Base-by-base conservation (phyloP, 805 yeast species). In the Spathaspora boniae region DNA sequence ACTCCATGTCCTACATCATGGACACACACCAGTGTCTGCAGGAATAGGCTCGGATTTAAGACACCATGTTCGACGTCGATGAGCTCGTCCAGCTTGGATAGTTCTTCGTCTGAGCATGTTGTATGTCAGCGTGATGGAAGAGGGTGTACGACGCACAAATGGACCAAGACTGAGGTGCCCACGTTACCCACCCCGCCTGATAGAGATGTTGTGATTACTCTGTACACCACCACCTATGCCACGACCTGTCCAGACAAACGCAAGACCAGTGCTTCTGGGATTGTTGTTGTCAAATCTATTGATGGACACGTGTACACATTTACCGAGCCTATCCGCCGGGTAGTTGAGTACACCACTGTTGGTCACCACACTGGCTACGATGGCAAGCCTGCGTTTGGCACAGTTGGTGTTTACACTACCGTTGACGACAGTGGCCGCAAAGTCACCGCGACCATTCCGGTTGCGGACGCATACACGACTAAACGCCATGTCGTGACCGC, bases 391-490 rank as follows among this genome's bases (percentile, higher is more conserved):
- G 12, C n/a, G 12, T n/a, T 14, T 23, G n/a, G 12, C 4, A 23
- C n/a, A 23, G n/a, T 12, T 23, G 26, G 26, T 23, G 26, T 23
- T 23, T 12, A n/a, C 4, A 16, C 15, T 16, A 31, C 33, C 16
- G 24, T 27, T 20, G 26, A 31, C 17, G 23, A 19, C 7, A 31
- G 12, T 14, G 33, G 33, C 9, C 19, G 16, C 11, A 11, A 11
- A 31, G 26, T 31, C 16, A 31, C 33, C 11, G 16, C 26, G 4
- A 20, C 33, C 15, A 20, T 31, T n/a, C 33, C 33, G 24, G 17
- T 31, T 31, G 14, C 23, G 25, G 16, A 31, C 4, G 33, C 33
- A 16, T 31, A 31, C 17, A 18, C 12, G 23, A 19, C 26, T 9
- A 18, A 31, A 18, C 33, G 27, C 12, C 16, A n/a, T 20, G 16